phyloP scores from a whole-genome alignment of 129 eudicot genomes.

The Calendula officinalis region DNA sequence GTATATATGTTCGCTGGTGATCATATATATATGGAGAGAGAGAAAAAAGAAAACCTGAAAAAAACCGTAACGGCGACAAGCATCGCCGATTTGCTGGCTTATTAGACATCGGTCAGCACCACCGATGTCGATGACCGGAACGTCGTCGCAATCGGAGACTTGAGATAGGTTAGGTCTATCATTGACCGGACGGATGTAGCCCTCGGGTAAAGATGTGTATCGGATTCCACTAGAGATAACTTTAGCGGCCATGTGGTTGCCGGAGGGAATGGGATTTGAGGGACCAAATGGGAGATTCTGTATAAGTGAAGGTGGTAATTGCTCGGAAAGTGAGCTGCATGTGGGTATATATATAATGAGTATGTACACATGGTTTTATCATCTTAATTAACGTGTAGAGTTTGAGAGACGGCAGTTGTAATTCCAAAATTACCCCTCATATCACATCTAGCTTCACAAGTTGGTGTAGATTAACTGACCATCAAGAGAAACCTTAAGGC shows the following conservation, averaged over 20 bases:
- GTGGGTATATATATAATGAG: constrained; percentile 12
- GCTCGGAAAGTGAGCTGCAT: constrained; percentile 33
- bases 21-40: no score
- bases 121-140: constrained; percentile 66
- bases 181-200: constrained; percentile 75
- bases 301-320: constrained; percentile 28
- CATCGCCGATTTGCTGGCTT: constrained; percentile 50
- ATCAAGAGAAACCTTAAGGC: no score
- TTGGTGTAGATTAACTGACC: no score
- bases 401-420: no score
- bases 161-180: constrained; percentile 67
- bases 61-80: constrained; percentile 62
- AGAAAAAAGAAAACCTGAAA: constrained; percentile 80
- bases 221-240: constrained; percentile 63
- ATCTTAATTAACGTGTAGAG: no score
- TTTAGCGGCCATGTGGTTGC: constrained; percentile 42
- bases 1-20: no score
- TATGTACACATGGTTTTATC: no score
- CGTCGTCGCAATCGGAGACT: constrained; percentile 50
- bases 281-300: constrained; percentile 18
- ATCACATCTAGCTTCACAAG: no score
- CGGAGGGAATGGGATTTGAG: constrained; percentile 21
- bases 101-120: constrained; percentile 26
- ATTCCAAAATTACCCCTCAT: no score
- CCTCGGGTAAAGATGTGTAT: constrained; percentile 47